A percentile compares a stretch with the other conserved stretches of the same genome.
Conservation (phyloP, 495 filamentous ascomycete genomes). For the Penicillium coffeae region DNA sequence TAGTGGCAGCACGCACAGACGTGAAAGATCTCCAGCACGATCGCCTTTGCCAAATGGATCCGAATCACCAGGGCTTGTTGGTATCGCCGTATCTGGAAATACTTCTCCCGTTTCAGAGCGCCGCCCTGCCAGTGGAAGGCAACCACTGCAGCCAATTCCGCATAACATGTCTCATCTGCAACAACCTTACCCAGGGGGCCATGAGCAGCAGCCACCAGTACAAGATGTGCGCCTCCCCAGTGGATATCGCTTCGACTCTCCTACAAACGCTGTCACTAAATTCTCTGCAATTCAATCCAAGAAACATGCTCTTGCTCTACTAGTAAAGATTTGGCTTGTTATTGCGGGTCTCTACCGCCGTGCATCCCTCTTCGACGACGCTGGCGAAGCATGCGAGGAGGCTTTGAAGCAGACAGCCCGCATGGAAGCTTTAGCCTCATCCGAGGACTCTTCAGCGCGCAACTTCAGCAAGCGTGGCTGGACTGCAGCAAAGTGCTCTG, state of each 20-base stretch:
- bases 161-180: slow-evolving; percentile 47
- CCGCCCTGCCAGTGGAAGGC: slow-evolving; percentile 25
- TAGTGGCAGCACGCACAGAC: slow-evolving; percentile 29
- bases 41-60: slow-evolving; percentile 13
- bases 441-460: slow-evolving; percentile 46
- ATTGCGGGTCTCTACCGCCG: slow-evolving; percentile 84
- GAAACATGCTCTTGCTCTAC: slow-evolving; percentile 55
- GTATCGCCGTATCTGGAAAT: slow-evolving; percentile 38
- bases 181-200: slow-evolving; percentile 41
- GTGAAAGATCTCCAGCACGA: slow-evolving; percentile 13
- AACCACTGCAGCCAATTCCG: slow-evolving; percentile 44
- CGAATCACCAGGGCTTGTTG: slow-evolving; percentile 34
- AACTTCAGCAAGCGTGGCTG: slow-evolving; percentile 60
- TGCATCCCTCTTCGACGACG: slow-evolving; percentile 72
- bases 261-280: slow-evolving; percentile 35
- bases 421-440: slow-evolving; percentile 40
- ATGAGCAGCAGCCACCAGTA: slow-evolving; percentile 45
- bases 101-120: slow-evolving; percentile 13
- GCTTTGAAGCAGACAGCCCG: slow-evolving; percentile 63
- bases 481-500: slow-evolving; percentile 70
- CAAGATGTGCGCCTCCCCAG: slow-evolving; percentile 51
- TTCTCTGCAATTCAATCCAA: slow-evolving; percentile 40
- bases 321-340: slow-evolving; percentile 84
- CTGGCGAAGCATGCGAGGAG: slow-evolving; percentile 72
- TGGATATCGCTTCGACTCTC: slow-evolving; percentile 43